phyloP scores from a whole-genome alignment of 768 basidiomycete genomes.

The Mycena indigotica region DNA sequence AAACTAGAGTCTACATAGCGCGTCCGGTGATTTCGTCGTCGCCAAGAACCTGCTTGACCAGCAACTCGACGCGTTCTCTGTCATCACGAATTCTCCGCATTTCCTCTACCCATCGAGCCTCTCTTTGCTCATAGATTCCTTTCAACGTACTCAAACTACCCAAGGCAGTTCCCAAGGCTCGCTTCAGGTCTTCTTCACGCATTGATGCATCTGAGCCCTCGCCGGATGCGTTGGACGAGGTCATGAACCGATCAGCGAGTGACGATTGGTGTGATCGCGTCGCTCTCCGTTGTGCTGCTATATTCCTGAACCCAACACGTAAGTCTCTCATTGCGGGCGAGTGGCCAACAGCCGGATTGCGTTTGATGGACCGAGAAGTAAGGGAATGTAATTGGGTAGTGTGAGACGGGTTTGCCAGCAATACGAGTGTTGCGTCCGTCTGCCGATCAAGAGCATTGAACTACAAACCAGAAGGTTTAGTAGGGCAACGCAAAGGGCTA shows the following conservation, averaged over 20 bases:
- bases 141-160: conserved; percentile 66
- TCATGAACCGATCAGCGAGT: conserved; percentile 51
- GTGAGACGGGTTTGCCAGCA: conserved; percentile 77
- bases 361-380: conserved; percentile 69
- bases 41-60: conserved; percentile 66
- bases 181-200: conserved; percentile 65
- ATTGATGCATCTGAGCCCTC: conserved; percentile 58
- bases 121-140: conserved; percentile 67
- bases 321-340: conserved; percentile 55
- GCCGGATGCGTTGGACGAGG: conserved; percentile 42
- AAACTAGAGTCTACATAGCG: background rate
- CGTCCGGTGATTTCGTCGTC: conserved; percentile 8
- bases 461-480: conserved; percentile 38
- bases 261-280: conserved; percentile 47
- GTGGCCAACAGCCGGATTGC: conserved; percentile 48
- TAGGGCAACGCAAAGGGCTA: conserved; percentile 21
- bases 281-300: conserved; percentile 57
- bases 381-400: conserved; percentile 64
- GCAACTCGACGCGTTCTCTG: conserved; percentile 63
- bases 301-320: conserved; percentile 57
- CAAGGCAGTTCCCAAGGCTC: conserved; percentile 67
- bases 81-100: conserved; percentile 67
- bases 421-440: conserved; percentile 76
- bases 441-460: conserved; percentile 79
- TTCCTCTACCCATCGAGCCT: conserved; percentile 71